Evolutionary conservation across 441 rosid genomes (phyloP).

Genomic region (Pelargonium fulgidum): DNA sequence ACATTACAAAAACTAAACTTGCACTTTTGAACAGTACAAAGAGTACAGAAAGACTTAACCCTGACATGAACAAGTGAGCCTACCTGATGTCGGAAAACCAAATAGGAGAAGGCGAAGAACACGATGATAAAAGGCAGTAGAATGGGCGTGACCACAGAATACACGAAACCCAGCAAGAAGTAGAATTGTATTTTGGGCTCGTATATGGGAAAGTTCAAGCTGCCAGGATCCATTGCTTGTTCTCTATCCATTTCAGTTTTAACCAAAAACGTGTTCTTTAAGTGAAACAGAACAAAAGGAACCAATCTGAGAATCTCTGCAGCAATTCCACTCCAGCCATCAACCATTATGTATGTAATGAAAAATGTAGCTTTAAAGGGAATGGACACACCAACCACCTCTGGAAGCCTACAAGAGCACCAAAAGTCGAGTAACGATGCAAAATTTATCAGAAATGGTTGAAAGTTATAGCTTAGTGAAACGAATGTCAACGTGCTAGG

Average conservation of each 20-base stretch:
- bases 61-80: not conserved
- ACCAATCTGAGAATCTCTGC: slow-evolving; percentile 77
- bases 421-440: not conserved
- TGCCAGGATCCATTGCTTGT: slow-evolving; percentile 92
- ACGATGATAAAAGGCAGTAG: slow-evolving; percentile 81
- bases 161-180: slow-evolving; percentile 85
- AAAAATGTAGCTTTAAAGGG: slow-evolving; percentile 90
- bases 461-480: no score
- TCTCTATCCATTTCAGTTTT: slow-evolving; percentile 94
- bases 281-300: slow-evolving; percentile 67
- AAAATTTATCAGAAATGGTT: not conserved
- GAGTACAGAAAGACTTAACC: no score
- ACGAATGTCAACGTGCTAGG: no score
- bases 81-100: slow-evolving; percentile 94
- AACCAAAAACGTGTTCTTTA: slow-evolving; percentile 83
- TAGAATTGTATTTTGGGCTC: slow-evolving; percentile 90
- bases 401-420: slow-evolving; percentile 51
- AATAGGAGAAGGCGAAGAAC: slow-evolving; percentile 69
- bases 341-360: slow-evolving; percentile 88
- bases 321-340: slow-evolving; percentile 98
- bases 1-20: no score
- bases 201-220: slow-evolving; percentile 73
- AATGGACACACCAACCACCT: slow-evolving; percentile 76
- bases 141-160: slow-evolving; percentile 71
- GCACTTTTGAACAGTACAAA: no score